phyloP scores from a whole-genome alignment of 1,284 basidiomycete species.

The Fomitiporia mediterranea region DNA sequence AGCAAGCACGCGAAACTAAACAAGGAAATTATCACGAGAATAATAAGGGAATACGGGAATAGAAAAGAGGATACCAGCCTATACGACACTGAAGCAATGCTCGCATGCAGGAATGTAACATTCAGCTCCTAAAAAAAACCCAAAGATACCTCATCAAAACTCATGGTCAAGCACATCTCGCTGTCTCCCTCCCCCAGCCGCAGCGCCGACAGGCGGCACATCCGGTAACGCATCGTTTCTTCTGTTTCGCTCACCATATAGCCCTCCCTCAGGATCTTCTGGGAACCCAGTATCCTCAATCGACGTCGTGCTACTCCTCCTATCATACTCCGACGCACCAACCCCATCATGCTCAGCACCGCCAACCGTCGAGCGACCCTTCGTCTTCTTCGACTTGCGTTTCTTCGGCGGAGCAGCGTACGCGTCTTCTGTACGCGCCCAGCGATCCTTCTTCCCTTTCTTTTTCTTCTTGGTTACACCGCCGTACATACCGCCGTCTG shows the following conservation, averaged over 20 bases:
- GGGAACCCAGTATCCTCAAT: conserved; percentile 46
- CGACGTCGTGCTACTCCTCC: conserved; percentile 29
- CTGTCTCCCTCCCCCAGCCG: conserved; percentile 25
- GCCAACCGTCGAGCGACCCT: conserved; percentile 38
- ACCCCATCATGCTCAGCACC: conserved; percentile 14
- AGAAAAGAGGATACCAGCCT: background rate
- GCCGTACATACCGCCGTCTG: conserved; percentile 28
- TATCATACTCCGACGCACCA: conserved; percentile 44
- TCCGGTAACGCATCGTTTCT: conserved; percentile 22
- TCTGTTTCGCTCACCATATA: conserved; percentile 43
- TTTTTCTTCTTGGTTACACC: conserved; percentile 21
- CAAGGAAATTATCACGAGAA: background rate
- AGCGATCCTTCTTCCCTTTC: conserved; percentile 69
- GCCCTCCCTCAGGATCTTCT: conserved; percentile 64
- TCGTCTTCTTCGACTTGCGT: conserved; percentile 49
- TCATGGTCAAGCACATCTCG: conserved; percentile 45
- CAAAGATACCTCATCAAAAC: conserved; percentile 30
- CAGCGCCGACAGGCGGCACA: conserved; percentile 22
- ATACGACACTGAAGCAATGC: background rate
- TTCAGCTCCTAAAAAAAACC: background rate
- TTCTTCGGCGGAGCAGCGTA: conserved; percentile 50
- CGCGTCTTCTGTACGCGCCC: conserved; percentile 79
- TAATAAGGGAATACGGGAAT: background rate
- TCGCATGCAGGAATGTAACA: background rate
- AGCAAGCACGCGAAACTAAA: background rate